Base-by-base conservation (phyloP, 176 grass and related monocot species). In the Areca catechu region DNA sequence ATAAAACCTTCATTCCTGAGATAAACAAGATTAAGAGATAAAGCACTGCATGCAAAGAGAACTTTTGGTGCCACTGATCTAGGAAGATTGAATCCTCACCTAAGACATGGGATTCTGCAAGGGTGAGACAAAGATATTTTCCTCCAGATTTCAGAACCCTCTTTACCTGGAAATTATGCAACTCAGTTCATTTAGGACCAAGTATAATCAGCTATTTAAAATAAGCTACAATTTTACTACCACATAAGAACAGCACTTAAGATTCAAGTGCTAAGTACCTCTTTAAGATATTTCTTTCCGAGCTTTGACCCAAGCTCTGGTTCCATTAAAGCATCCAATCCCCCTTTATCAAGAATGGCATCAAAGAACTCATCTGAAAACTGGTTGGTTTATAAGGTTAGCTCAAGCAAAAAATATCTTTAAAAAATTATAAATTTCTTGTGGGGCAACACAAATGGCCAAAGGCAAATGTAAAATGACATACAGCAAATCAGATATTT, bases 251-350 rank as follows among this genome's bases (percentile, higher is more conserved):
- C 49, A 58, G 77, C 10, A 28, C 53, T 63, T 20, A 58, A 56
- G 60, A 71, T 20, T 63, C 17, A 51, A 60, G 56, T 37, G 17
- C 4, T 0, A 34, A 60, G 25, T 75, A 97, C 92, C 77, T 97
- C 92, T 56, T 82, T 88, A 16, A 97, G 81, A 75, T 90, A 97
- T 68, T 97, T 90, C 65, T 48, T 90, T 22, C 86, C 92, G 16
- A 97, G 77, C 57, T 86, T 57, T 21, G 77, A 72, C 56, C 92
- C 92, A 74, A 73, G 48, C 54, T 82, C 83, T 54, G 92, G 92
- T 72, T 97, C 92, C 92, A 97, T 90, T 72, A 97, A 73, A 69
- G 86, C 92, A 80, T 97, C 92, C 78, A 90, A 66, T 79, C 92
- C 92, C 78, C 92, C 92, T 79, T 97, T 97, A 81, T 97, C 92